These are phyloP conservation scores for Leccinum disarticulatum DNA, from an alignment of 768 basidiomycete genomes.

Conservation along the genomic window DNA sequence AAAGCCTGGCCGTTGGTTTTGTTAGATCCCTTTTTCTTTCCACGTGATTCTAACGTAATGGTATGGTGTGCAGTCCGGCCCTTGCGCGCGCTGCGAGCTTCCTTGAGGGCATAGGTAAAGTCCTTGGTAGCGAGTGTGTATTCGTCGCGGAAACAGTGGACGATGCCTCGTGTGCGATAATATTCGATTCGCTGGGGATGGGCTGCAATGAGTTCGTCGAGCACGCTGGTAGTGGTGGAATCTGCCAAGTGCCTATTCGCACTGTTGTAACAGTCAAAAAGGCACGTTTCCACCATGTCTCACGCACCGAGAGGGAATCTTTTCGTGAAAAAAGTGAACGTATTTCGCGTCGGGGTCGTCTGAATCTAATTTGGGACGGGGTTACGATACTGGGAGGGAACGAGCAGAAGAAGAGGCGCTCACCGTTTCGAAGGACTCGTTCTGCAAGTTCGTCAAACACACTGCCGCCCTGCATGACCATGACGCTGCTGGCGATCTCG, in stretches of 20 bases:
- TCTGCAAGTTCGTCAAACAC: conserved; percentile 93
- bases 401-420: conserved; percentile 17
- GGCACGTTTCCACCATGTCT: conserved; percentile 5
- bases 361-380: conserved; percentile 52
- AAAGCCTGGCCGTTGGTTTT: conserved; percentile 66
- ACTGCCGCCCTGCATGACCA: conserved; percentile 94
- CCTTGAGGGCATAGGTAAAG: conserved; percentile 78
- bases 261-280: conserved; percentile 22
- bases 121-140: conserved; percentile 72
- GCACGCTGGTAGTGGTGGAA: conserved; percentile 71
- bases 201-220: conserved; percentile 75
- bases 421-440: conserved; percentile 71
- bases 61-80: conserved; percentile 55
- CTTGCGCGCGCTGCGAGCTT: conserved; percentile 71
- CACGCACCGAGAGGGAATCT: conserved; percentile 85
- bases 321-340: conserved; percentile 93
- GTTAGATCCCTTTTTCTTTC: conserved; percentile 48
- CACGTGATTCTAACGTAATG: conserved; percentile 39
- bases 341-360: conserved; percentile 78
- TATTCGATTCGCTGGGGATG: conserved; percentile 81
- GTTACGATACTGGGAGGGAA: background rate
- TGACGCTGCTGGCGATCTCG: conserved; percentile 89
- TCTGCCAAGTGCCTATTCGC: conserved; percentile 74
- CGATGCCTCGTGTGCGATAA: conserved; percentile 86
- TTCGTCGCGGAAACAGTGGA: conserved; percentile 87